Conservation (phyloP, 2,329 filamentous ascomycete species). For the Cordyceps farinosa region DNA sequence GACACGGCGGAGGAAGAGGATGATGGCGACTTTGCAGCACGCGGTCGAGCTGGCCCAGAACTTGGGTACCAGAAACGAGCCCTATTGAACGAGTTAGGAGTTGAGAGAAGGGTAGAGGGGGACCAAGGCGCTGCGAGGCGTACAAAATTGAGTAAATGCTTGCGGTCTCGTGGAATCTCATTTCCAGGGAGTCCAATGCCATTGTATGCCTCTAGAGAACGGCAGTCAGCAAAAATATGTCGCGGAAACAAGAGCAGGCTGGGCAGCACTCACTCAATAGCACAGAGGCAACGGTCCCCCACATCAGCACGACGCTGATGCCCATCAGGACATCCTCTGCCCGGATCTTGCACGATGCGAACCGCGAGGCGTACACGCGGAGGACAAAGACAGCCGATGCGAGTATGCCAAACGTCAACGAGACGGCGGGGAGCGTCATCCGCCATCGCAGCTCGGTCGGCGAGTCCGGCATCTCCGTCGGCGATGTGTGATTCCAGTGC, state of each 20-base stretch:
- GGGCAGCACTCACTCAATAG: conserved; percentile 10
- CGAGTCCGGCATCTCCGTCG: conserved; percentile 6
- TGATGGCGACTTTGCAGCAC: conserved; percentile 17
- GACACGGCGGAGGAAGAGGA: conserved; percentile 14
- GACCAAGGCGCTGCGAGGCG: not conserved
- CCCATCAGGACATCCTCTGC: conserved; percentile 16
- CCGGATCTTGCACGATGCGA: conserved; percentile 9
- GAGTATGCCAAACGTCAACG: conserved; percentile 13
- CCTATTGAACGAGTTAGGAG: not conserved
- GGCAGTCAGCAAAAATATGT: not conserved
- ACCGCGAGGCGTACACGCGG: conserved; percentile 7
- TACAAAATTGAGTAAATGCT: conserved; percentile 6
- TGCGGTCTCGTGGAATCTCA: not conserved
- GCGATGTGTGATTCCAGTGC: conserved; percentile 4
- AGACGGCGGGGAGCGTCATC: conserved; percentile 4
- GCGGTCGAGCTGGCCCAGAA: conserved; percentile 17
- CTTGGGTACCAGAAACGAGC: conserved; percentile 14
- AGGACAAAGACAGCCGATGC: conserved; percentile 8
- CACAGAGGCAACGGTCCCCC: conserved; percentile 13
- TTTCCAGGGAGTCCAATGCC: conserved; percentile 8
- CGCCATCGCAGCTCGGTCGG: not conserved
- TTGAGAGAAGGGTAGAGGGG: not conserved
- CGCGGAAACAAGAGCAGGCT: too few relatives aligned
- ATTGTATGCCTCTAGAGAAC: conserved; percentile 12
- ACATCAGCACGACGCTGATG: conserved; percentile 16